Base-by-base conservation (phyloP, 768 basidiomycete genomes). In the Fomitopsis serialis region DNA sequence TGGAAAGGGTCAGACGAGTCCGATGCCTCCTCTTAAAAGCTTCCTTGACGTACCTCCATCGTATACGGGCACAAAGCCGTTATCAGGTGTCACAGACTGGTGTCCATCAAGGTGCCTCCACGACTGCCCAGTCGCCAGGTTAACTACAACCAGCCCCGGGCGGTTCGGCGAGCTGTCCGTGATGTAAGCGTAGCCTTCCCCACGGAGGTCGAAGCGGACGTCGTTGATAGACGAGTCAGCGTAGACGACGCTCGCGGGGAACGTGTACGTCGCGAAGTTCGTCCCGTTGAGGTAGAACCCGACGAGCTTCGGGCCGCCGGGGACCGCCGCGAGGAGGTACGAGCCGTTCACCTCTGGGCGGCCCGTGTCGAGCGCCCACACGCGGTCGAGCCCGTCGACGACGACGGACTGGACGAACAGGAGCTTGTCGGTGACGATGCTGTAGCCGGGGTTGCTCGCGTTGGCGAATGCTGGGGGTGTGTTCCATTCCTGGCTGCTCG, bases 321-420 rank as follows among this genome's bases (percentile, higher is more conserved):
- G 58, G 2, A 52, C 53, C 3, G 48, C 49, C 6, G 58, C 58
- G 19, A 57, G 45, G 6, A 61, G 55, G 37, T 49, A 55, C 17
- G 60, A 47, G 29, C 61, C 58, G 35, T 60, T 61, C n/a, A 60
- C 58, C 25, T 57, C 51, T 3, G 63, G 63, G 10, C 63, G 59
- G 17, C 63, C 63, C 2, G 61, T 61, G 47, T 64, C 63, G 7
- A 64, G 52, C 17, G 60, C 56, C 63, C 63, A 64, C 15, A 64
- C 53, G 1, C 63, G 63, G 21, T 64, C 61, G 29, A 48, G 25
- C 3, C 56, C 60, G 43, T 64, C 63, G 34, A 64, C 61, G 24
- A 64, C 61, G 17, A 64, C 63, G 12, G 58, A 59, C 53, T 64
- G 63, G 11, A 61, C 54, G 47, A 56, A 49, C 35, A 64, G 57